phyloP scores from a whole-genome alignment of 108 stramenopile genomes.

The Craspedostauros australis region DNA sequence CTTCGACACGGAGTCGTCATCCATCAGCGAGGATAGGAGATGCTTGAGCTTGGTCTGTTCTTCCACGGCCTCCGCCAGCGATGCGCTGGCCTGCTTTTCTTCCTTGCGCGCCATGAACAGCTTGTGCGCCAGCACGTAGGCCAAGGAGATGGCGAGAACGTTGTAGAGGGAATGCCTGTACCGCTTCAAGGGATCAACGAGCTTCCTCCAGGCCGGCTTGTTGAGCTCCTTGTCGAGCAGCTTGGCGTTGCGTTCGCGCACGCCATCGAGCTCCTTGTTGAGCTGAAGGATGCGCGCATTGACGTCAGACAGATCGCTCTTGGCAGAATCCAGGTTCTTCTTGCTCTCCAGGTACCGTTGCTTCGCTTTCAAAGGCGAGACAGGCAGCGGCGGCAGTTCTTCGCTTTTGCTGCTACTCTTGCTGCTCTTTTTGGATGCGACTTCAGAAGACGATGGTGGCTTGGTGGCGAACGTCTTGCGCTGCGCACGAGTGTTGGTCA shows the following conservation, averaged over 20 bases:
- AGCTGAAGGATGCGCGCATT: constrained; percentile 9
- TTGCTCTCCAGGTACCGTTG: constrained; percentile 21
- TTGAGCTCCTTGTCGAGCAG: constrained; percentile 11
- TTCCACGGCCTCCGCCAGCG: constrained; percentile 1
- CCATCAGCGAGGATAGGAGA: not conserved
- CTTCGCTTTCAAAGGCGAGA: constrained; percentile 26
- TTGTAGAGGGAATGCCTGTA: constrained; percentile 26
- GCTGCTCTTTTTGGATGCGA: no score
- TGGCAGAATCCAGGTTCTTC: constrained; percentile 2
- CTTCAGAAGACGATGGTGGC: no score
- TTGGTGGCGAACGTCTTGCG: no score
- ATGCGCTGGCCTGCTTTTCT: not conserved
- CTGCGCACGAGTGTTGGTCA: no score
- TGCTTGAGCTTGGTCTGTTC: not conserved
- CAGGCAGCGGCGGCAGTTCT: no score
- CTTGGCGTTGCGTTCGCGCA: constrained; percentile 10
- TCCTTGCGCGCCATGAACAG: constrained; percentile 9
- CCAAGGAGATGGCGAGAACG: constrained; percentile 10
- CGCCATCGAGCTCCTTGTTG: constrained; percentile 22
- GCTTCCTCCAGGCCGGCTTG: constrained; percentile 11
- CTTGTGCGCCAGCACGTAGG: constrained; percentile 26
- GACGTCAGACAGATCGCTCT: constrained; percentile 12
- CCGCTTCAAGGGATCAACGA: constrained; percentile 9
- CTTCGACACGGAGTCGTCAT: constrained; percentile 1
- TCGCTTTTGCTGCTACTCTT: no score